These are phyloP conservation scores for Clavulina sp. DNA, from an alignment of 768 basidiomycete genomes.

Conservation along the genomic window DNA sequence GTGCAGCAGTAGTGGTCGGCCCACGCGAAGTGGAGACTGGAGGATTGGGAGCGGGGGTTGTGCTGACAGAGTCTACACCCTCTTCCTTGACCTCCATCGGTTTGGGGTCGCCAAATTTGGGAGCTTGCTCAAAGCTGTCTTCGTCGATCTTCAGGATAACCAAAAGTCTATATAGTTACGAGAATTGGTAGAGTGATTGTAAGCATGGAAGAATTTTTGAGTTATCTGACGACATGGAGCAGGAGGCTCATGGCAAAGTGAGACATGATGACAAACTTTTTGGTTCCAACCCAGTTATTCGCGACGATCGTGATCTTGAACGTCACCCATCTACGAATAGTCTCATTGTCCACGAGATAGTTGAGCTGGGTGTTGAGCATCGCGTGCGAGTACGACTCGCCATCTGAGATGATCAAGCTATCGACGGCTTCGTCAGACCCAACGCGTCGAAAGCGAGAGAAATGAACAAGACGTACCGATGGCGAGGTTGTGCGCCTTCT, in stretches of 20 bases:
- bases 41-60: constrained; percentile 19
- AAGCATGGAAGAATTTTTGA: not conserved
- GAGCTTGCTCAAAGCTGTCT: not conserved
- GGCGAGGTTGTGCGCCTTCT: no score
- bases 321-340: constrained; percentile 47
- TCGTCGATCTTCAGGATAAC: not conserved
- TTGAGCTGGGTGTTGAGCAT: constrained; percentile 95
- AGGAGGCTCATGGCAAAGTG: constrained; percentile 11
- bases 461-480: no score
- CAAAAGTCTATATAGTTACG: not conserved
- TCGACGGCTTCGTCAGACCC: constrained; percentile 15
- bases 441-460: no score
- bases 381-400: constrained; percentile 67
- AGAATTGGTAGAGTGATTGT: no score
- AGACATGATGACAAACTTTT: constrained; percentile 38
- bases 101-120: not conserved
- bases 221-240: not conserved
- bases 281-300: constrained; percentile 67
- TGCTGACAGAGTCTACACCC: constrained; percentile 15
- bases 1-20: constrained; percentile 6
- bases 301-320: constrained; percentile 58
- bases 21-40: constrained; percentile 14
- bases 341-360: constrained; percentile 41
- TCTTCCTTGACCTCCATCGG: constrained; percentile 11
- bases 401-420: constrained; percentile 85